A percentile compares a stretch with the other conserved stretches of the same genome.
These are phyloP conservation scores for Narthecium ossifragum DNA, from an alignment of 106 monocot genomes.

Conservation along the genomic window DNA sequence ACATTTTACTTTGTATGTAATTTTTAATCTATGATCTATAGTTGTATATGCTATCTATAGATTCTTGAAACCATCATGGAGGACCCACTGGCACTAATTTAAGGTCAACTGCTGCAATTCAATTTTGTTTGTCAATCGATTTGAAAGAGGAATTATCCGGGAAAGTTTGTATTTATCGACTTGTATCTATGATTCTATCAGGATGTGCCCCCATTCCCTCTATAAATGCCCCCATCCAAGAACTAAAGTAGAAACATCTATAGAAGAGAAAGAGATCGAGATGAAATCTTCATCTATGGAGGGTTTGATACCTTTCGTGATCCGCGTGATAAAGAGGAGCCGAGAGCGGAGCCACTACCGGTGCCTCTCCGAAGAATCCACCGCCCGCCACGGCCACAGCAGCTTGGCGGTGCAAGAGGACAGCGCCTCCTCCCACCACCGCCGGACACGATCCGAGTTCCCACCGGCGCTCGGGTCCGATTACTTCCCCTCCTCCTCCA, in stretches of 20 bases:
- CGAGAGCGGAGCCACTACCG: constrained; percentile 16
- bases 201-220: neutral
- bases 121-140: neutral
- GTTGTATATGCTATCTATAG: too few species aligned
- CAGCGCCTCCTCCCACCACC: constrained; percentile 6
- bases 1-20: too few species aligned
- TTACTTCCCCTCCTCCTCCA: constrained; percentile 9
- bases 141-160: neutral
- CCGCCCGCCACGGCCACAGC: constrained; percentile 1
- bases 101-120: too few species aligned
- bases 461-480: constrained; percentile 9
- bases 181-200: neutral
- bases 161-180: neutral
- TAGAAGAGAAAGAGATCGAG: neutral
- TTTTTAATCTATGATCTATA: too few species aligned
- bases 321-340: constrained; percentile 48
- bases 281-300: constrained; percentile 37
- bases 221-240: neutral
- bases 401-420: neutral
- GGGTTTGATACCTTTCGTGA: constrained; percentile 55
- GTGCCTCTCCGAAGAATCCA: constrained; percentile 6
- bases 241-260: neutral
- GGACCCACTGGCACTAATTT: too few species aligned
- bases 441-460: constrained; percentile 17
- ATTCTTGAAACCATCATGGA: too few species aligned